phyloP scores from a whole-genome alignment of 2,329 filamentous ascomycete species.

The Cordyceps tenuipes region DNA sequence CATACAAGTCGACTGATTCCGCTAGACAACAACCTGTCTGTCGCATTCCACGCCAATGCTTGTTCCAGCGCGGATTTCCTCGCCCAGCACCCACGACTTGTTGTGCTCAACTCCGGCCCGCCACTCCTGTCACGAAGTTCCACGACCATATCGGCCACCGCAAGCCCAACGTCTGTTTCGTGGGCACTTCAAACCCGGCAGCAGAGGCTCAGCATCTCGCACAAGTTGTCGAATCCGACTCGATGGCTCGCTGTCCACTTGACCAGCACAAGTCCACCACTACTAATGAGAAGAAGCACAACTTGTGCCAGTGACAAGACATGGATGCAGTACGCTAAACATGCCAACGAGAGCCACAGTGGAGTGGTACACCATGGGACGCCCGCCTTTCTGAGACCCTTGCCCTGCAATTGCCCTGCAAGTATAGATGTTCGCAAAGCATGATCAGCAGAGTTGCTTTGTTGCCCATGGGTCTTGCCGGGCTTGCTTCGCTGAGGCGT shows the following conservation, averaged over 20 bases:
- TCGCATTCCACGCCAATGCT: constrained; percentile 1
- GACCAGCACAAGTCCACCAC: not conserved
- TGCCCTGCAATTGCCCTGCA: constrained; percentile 4
- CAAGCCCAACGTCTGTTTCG: constrained; percentile 1
- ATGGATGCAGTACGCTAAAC: constrained; percentile 1
- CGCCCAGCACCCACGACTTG: not conserved
- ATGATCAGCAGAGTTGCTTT: not conserved
- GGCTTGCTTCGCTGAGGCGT: not conserved
- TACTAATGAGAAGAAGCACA: not conserved
- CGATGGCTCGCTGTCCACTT: not conserved
- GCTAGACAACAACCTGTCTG: not conserved
- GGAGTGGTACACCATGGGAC: not conserved
- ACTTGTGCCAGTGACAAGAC: not conserved
- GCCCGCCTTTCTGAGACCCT: constrained; percentile 4
- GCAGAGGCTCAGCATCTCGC: not conserved
- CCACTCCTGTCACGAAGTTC: not conserved
- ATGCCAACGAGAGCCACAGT: constrained; percentile 6
- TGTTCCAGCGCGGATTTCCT: not conserved
- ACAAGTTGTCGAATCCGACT: not conserved
- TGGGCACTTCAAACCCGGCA: not conserved
- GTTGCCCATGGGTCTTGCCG: not conserved
- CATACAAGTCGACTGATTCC: not conserved
- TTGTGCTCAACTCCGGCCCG: not conserved
- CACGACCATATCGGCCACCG: not conserved
- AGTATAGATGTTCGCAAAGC: constrained; percentile 3